Base-by-base conservation (phyloP, 805 yeast genomes). In the Zygosaccharomyces kombuchaensis region DNA sequence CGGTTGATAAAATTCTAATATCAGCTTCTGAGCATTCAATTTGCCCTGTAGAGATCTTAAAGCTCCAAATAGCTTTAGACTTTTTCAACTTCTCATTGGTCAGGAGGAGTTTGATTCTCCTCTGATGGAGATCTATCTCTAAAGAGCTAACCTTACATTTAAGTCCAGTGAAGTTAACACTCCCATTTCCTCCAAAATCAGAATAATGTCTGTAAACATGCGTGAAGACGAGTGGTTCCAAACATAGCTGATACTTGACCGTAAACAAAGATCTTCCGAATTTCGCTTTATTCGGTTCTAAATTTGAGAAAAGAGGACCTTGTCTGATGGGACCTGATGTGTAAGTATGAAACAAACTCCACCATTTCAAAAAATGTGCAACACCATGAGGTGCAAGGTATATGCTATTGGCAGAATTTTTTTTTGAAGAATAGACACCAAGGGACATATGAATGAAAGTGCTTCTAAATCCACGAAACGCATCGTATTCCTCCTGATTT, bases 261-360 rank as follows among this genome's bases (percentile, higher is more conserved):
- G 95, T 81, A 53, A 74, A 79, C 36, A 87, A 67, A 54, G 84
- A 82, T 41, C 77, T 71, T 0, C 95, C 85, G 60, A 88, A 82
- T 55, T 80, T 81, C 34, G 71, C 72, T 5, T 62, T 58, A 32
- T 75, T 80, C 47, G 72, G 72, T 7, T 61, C 53, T 23, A 63
- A 46, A 19, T 73, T 76, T 0, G 78, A 76, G 65, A 87, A 89
- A 29, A 90, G 61, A 1, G 72, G 66, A 0, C 96, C 96, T 38
- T 75, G 73, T 44, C 91, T 72, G 19, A 87, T 73, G 0, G 96
- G 96, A 9, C 91, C 75, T 43, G 88, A 80, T 54, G 84, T 73
- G 47, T 81, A 81, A n/a, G 89, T 81, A 30, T 79, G 75, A 62
- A 89, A 89, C 49, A 84, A 71, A 29, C 70, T 66, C 95, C 96